Evolutionary conservation across 106 monocot genomes (phyloP).

Genomic region (Dendrobium chrysotoxum): DNA sequence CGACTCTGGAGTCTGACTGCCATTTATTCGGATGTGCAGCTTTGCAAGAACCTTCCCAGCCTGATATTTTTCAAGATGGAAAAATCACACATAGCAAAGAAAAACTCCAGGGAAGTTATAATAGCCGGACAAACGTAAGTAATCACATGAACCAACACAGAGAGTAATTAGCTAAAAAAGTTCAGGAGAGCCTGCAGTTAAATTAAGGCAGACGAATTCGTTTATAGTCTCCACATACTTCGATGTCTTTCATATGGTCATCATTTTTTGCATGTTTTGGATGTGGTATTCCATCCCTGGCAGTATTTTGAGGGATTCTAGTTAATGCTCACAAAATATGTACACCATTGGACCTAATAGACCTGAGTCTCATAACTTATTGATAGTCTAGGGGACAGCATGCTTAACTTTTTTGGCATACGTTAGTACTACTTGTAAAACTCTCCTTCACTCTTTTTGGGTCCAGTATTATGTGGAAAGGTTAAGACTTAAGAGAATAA

Average conservation of each 20-base stretch:
- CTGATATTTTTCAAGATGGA: constrained; percentile 8
- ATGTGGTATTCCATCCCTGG: neutral
- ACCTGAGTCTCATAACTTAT: neutral
- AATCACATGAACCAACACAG: neutral
- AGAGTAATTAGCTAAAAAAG: too few relatives aligned
- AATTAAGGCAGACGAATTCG: neutral
- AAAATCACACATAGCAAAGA: neutral
- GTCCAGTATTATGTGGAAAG: neutral
- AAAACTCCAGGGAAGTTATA: neutral
- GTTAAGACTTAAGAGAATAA: neutral
- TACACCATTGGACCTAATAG: neutral
- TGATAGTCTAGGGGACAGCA: neutral
- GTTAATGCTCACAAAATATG: neutral
- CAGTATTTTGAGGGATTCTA: neutral
- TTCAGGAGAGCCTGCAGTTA: neutral
- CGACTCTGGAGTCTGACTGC: neutral
- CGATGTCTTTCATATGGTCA: neutral
- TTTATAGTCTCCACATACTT: neutral
- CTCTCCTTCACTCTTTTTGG: neutral
- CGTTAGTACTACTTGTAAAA: neutral
- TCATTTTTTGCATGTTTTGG: neutral
- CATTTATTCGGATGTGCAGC: neutral
- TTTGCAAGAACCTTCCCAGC: constrained; percentile 4
- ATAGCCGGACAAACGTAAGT: neutral
- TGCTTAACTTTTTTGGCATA: neutral